Base-by-base conservation (phyloP, 176 grass and related monocot species). In the Musa schizocarpa region DNA sequence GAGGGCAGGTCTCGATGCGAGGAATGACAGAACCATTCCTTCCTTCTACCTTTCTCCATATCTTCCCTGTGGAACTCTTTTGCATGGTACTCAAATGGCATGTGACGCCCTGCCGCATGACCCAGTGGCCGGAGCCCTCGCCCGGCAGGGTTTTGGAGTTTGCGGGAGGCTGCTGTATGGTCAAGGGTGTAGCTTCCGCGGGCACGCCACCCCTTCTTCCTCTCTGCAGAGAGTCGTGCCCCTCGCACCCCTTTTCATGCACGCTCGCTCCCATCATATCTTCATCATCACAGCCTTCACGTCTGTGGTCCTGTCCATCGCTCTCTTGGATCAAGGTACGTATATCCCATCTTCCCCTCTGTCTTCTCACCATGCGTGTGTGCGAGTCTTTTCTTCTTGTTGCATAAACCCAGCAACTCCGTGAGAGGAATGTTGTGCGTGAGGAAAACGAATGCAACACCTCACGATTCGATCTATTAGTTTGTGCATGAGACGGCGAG, bases 51-150 rank as follows among this genome's bases (percentile, higher is more conserved):
- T 61, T 43, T 43, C 34, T 48, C 25, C 54, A 9, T n/a, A 9
- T 12, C 29, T 22, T 43, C 24, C 13, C 21, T 23, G 21, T 75
- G 8, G 27, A 75, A 12, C 34, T 34, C 57, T 76, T 77, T 53
- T 77, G 48, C 59, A 77, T 77, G 75, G 59, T 65, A 64, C 75
- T 77, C 11, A 24, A 16, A 16, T 17, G 75, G 43, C 75, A 77
- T 53, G 52, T 50, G 27, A 50, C 48, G 34, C 34, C 34, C 34
- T 43, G 34, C 34, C 13, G 34, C 43, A 12, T 11, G 9, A 16
- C 22, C 7, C 68, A 19, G 68, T 2, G 68, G n/a, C 34, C 17
- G 43, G 48, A 70, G 68, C 34, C 9, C 8, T 16, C 24, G 9
- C 11, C 17, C 57, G 16, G 55, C 13, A 14, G 71, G 71, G 51